Evolutionary conservation across 2,329 filamentous ascomycete species (phyloP).

Genomic region (Fusarium sp.): DNA sequence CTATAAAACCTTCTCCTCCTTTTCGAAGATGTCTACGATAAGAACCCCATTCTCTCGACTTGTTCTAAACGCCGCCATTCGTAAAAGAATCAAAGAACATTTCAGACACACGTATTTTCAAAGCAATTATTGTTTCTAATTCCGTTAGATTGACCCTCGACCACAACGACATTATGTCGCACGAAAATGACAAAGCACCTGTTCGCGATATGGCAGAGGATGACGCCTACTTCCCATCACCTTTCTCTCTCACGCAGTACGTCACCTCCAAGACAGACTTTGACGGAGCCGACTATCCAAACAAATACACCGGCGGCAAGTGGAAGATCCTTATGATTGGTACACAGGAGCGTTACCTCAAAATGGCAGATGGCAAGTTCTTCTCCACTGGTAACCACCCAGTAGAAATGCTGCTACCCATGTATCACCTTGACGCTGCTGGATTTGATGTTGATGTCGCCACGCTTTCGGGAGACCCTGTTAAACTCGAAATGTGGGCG

Average conservation of each 20-base stretch:
- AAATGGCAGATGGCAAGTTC: slow-evolving; percentile 13
- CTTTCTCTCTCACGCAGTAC: slow-evolving; percentile 1
- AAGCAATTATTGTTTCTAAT: too few species aligned
- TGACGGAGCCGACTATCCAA: slow-evolving; percentile 6
- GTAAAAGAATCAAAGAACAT: too few species aligned
- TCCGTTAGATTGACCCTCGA: too few species aligned
- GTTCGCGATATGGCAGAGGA: slow-evolving; percentile 4
- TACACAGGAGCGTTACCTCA: slow-evolving; percentile 7
- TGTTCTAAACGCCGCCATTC: too few species aligned
- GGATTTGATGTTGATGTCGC: background rate
- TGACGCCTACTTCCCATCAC: slow-evolving; percentile 13
- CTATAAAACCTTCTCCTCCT: too few species aligned
- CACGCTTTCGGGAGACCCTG: background rate
- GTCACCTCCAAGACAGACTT: slow-evolving; percentile 5
- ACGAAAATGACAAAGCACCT: background rate
- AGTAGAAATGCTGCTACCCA: slow-evolving; percentile 6
- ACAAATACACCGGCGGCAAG: slow-evolving; percentile 6
- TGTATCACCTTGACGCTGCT: slow-evolving; percentile 2
- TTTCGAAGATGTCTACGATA: too few species aligned
- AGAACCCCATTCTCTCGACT: too few species aligned
- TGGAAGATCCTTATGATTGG: slow-evolving; percentile 12
- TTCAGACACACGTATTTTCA: fast-evolving
- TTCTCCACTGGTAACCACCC: slow-evolving; percentile 5
- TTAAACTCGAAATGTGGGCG: slow-evolving; percentile 11
- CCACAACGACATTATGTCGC: background rate